phyloP scores from a whole-genome alignment of 345 rosid genomes.

The Eucalyptus grandis region DNA sequence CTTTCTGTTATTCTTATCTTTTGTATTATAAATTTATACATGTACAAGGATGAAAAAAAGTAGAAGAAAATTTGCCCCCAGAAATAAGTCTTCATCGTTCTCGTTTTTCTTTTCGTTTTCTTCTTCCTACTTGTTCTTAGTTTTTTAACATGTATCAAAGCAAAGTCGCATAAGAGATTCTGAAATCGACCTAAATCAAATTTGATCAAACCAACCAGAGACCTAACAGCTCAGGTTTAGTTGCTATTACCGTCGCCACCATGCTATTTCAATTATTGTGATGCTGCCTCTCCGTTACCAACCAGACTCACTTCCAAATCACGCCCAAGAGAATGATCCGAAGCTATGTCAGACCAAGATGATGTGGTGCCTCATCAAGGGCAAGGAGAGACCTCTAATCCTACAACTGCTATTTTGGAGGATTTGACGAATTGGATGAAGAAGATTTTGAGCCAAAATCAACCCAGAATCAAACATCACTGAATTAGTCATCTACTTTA shows the following conservation, averaged over 20 bases:
- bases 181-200: neutral
- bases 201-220: too few relatives aligned
- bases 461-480: neutral
- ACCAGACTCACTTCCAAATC: neutral
- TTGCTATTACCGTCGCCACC: rapidly evolving
- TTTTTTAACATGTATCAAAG: neutral
- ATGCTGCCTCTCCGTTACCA: neutral
- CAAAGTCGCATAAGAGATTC: rapidly evolving
- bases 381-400: neutral
- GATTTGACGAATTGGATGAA: neutral
- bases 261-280: rapidly evolving
- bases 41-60: neutral
- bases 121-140: neutral
- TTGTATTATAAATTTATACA: neutral
- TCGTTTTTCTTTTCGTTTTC: too few relatives aligned
- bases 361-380: neutral
- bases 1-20: neutral
- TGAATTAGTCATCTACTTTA: neutral
- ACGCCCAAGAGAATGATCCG: neutral
- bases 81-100: neutral
- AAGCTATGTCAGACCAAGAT: neutral
- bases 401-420: neutral
- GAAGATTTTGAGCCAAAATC: neutral
- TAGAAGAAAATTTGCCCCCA: neutral
- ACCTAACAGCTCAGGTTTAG: neutral